A percentile compares a stretch with the other conserved stretches of the same genome.
Conservation (phyloP, 345 rosid genomes). For the Physaria fendleri region DNA sequence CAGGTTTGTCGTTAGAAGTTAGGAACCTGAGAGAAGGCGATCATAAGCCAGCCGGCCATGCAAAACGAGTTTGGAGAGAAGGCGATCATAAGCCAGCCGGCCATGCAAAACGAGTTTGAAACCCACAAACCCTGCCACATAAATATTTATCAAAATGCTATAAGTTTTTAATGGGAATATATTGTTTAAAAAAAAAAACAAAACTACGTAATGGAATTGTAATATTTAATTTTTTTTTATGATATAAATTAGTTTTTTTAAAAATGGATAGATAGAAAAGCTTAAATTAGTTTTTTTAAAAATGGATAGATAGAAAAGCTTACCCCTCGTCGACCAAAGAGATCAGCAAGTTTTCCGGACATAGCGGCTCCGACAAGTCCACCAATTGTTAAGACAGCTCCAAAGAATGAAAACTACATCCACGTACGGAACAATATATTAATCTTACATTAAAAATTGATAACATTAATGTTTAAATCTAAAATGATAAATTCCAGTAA, state of each 20-base stretch:
- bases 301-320: conserved; percentile 13
- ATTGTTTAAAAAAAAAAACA: neutral
- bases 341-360: conserved; percentile 70
- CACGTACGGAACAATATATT: neutral
- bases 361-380: conserved; percentile 77
- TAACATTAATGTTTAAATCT: neutral
- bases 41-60: conserved; percentile 45
- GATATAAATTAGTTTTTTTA: neutral
- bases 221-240: neutral
- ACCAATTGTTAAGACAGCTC: conserved; percentile 71
- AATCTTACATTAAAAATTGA: neutral
- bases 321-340: conserved; percentile 66
- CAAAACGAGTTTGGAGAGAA: conserved; percentile 41
- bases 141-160: neutral
- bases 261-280: neutral
- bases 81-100: conserved; percentile 50
- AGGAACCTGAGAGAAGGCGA: conserved; percentile 42
- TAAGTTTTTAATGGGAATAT: neutral
- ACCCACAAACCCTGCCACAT: conserved; percentile 35
- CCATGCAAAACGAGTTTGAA: conserved; percentile 30
- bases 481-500: neutral
- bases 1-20: conserved; percentile 8
- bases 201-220: neutral
- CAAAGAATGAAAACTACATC: conserved; percentile 73
- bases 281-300: no score